Percentiles rank a stretch among this genome's conserved stretches.
phyloP scores from a whole-genome alignment of 192 early-diverging fungal species.

The Coemansia sp. region DNA sequence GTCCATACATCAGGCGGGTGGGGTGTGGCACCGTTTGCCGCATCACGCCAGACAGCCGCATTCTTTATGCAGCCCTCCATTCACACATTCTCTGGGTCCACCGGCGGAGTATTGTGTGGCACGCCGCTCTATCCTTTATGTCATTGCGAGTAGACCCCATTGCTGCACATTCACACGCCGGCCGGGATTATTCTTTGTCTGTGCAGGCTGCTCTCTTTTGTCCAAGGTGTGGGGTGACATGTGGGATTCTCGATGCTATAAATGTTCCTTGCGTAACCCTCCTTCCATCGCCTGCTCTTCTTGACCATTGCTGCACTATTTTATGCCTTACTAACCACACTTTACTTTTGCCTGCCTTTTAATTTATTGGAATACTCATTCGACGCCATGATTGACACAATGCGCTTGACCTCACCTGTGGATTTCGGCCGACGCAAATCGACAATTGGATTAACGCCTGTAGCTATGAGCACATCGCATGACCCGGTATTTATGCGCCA shows the following conservation, averaged over 20 bases:
- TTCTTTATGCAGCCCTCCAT: background rate
- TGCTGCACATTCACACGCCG: background rate
- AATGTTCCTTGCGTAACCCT: background rate
- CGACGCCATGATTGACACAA: background rate
- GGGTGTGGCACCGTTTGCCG: background rate
- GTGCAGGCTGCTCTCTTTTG: background rate
- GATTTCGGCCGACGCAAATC: slow-evolving; percentile 40
- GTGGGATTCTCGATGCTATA: background rate
- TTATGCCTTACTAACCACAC: background rate
- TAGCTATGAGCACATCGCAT: slow-evolving; percentile 55
- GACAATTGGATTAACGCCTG: slow-evolving; percentile 20
- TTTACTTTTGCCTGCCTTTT: too few species aligned
- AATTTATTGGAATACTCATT: too few species aligned
- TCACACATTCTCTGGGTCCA: background rate
- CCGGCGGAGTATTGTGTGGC: too few species aligned
- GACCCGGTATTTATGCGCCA: slow-evolving; percentile 55
- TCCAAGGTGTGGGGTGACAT: background rate
- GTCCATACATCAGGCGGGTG: background rate
- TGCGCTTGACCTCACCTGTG: background rate
- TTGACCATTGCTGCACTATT: background rate
- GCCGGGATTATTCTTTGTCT: background rate
- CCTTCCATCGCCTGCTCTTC: background rate
- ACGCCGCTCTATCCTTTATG: background rate
- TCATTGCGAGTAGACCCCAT: background rate
- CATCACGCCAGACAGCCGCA: background rate